Evolutionary conservation across 2,329 filamentous ascomycete species (phyloP), one percentile per base, ranked within the genome.

Genomic region (Ophiocordyceps camponoti-leonardi): DNA sequence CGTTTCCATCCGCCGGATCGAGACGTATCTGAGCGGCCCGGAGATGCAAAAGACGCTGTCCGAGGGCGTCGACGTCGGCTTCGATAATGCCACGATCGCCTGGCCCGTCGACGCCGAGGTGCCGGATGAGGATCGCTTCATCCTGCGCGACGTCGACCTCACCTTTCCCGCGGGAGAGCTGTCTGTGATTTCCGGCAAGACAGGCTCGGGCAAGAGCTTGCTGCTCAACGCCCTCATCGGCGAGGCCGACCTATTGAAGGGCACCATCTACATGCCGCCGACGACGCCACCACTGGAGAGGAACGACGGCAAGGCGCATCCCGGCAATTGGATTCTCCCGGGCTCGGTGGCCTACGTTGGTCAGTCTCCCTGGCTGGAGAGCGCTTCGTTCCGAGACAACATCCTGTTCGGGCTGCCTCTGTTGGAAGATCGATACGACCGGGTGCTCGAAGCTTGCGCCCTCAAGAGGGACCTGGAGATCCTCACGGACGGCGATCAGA

Each of bases 291-390:
- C 73, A 0, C 55, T 65, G 5, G 70, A 81, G 26, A 70, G 80
- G 35, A 71, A 73, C 49, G 80, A 85, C 52, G 58, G 63, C 45
- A 73, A 77, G 49, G 83, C 82, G 2, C 81, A 74, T 43, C 65
- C 57, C 42, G 67, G 61, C 30, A 72, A 84, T 51, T 87, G 83
- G 83, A 77, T 83, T 41, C 70, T 86, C 16, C 72, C 79, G 8
- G 71, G 72, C 3, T 73, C 81, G 2, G 72, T 87, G 43, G 84
- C 84, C 0, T 90, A 80, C 52, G 81, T 88, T 31, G 76, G 81
- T 1, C 83, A 88, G 56, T 86, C 83, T 8, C 84, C 85, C 0
- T 92, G 84, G 85, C 84, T 92, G 43, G 84, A 90, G 56, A 90
- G 88, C 53, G 82, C 81, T 1, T 83, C 77, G 6, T 79, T 93